Percentiles rank a stretch among this genome's conserved stretches.
These are phyloP conservation scores for Fusarium camptoceras DNA, from an alignment of 2,329 filamentous ascomycete species.

Conservation along the genomic window DNA sequence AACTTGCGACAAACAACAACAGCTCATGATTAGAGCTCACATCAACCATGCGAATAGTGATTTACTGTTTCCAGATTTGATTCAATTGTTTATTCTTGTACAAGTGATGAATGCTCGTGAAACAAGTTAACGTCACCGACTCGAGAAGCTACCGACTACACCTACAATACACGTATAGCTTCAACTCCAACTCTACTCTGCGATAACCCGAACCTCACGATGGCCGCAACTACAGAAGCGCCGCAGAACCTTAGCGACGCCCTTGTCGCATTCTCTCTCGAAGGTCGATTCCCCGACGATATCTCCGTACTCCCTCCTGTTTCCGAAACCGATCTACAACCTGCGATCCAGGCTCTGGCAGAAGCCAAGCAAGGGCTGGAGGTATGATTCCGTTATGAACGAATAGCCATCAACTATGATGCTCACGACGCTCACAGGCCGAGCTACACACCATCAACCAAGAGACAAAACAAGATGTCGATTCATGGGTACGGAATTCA, in stretches of 20 bases:
- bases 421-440: slow-evolving; percentile 49
- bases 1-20: slow-evolving; percentile 37
- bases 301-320: slow-evolving; percentile 53
- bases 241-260: slow-evolving; percentile 54
- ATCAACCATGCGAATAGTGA: slow-evolving; percentile 11
- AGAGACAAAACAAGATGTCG: slow-evolving; percentile 81
- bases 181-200: slow-evolving; percentile 3
- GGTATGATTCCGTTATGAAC: slow-evolving; percentile 46
- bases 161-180: slow-evolving; percentile 26
- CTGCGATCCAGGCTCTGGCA: slow-evolving; percentile 55
- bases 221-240: slow-evolving; percentile 49
- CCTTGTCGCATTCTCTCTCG: slow-evolving; percentile 55
- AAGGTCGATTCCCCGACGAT: slow-evolving; percentile 57
- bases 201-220: slow-evolving; percentile 24
- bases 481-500: slow-evolving; percentile 87
- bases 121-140: background rate
- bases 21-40: slow-evolving; percentile 23
- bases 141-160: background rate
- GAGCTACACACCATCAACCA: slow-evolving; percentile 82
- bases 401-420: slow-evolving; percentile 14
- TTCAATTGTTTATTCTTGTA: background rate
- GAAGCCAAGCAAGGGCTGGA: slow-evolving; percentile 54
- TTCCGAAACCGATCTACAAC: slow-evolving; percentile 53
- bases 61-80: background rate
- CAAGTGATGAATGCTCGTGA: background rate